Percentiles rank a stretch among this genome's conserved stretches.
Conservation (phyloP, 2,329 filamentous ascomycete genomes). For the Botryotinia calthae region DNA sequence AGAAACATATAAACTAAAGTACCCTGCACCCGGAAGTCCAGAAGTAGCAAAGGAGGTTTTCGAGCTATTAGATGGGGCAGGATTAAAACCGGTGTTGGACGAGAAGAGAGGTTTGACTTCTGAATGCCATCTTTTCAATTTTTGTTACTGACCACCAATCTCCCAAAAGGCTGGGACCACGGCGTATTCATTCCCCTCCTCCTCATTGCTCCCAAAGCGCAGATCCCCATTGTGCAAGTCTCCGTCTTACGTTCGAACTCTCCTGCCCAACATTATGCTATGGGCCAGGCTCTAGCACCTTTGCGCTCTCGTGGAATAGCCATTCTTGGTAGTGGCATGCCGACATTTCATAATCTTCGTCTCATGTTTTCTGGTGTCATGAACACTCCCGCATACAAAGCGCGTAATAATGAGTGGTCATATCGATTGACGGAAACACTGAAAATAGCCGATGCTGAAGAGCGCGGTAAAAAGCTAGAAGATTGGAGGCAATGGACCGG, state of each 20-base stretch:
- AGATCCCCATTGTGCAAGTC: slow-evolving; percentile 68
- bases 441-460: slow-evolving; percentile 38
- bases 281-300: slow-evolving; percentile 64
- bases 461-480: slow-evolving; percentile 45
- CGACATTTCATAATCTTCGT: slow-evolving; percentile 65
- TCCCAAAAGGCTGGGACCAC: slow-evolving; percentile 49
- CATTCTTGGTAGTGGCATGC: slow-evolving; percentile 70
- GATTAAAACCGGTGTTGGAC: slow-evolving; percentile 37
- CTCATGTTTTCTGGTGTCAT: slow-evolving; percentile 47
- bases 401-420: slow-evolving; percentile 54
- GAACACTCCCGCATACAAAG: slow-evolving; percentile 58
- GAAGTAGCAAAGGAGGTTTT: slow-evolving; percentile 51
- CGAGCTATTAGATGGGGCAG: slow-evolving; percentile 46
- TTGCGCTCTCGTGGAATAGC: slow-evolving; percentile 66
- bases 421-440: slow-evolving; percentile 39
- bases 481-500: slow-evolving; percentile 49
- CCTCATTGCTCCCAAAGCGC: slow-evolving; percentile 30
- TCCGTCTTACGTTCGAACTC: slow-evolving; percentile 60
- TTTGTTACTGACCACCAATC: neutral
- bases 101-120: slow-evolving; percentile 27
- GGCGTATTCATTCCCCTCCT: slow-evolving; percentile 58
- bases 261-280: slow-evolving; percentile 61
- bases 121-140: neutral
- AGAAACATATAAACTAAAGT: slow-evolving; percentile 54
- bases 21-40: slow-evolving; percentile 55